A percentile compares a stretch with the other conserved stretches of the same genome.
These are phyloP conservation scores for Rhododendron molle DNA, from an alignment of 148 eudicot species.

Conservation along the genomic window DNA sequence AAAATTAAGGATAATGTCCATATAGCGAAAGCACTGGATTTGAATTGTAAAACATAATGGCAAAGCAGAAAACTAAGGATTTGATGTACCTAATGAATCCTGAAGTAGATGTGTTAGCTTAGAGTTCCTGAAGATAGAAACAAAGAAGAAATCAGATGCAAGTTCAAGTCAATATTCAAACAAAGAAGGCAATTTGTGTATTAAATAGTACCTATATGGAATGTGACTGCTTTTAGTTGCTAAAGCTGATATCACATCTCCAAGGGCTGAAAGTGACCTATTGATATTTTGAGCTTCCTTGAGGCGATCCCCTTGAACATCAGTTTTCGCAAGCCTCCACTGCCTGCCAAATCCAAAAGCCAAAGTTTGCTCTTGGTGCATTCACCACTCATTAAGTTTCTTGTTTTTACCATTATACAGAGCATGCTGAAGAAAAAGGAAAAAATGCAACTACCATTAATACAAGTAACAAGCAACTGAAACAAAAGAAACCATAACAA, in stretches of 20 bases:
- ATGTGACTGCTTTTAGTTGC: constrained; percentile 84
- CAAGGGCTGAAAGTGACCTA: constrained; percentile 86
- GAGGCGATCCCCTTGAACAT: constrained; percentile 82
- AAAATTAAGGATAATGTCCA: neutral
- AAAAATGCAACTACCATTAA: neutral
- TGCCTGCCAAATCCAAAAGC: constrained; percentile 97
- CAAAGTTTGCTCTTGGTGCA: constrained; percentile 96
- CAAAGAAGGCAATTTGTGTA: neutral
- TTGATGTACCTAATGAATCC: constrained; percentile 71
- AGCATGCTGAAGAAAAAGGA: constrained; percentile 56
- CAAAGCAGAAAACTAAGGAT: neutral
- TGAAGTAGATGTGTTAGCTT: constrained; percentile 89
- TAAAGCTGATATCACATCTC: constrained; percentile 93
- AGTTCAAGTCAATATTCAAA: neutral
- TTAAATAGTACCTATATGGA: constrained; percentile 61
- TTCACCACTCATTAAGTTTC: constrained; percentile 82
- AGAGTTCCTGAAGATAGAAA: constrained; percentile 55
- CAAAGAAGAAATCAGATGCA: constrained; percentile 8
- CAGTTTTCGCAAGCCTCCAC: constrained; percentile 94
- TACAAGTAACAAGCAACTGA: neutral
- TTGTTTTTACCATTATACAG: constrained; percentile 66
- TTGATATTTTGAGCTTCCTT: constrained; percentile 96
- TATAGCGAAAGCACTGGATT: neutral
- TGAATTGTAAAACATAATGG: neutral
- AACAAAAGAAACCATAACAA: neutral